phyloP scores from a whole-genome alignment of 2,329 filamentous ascomycete genomes.

The Lojkania enalia region DNA sequence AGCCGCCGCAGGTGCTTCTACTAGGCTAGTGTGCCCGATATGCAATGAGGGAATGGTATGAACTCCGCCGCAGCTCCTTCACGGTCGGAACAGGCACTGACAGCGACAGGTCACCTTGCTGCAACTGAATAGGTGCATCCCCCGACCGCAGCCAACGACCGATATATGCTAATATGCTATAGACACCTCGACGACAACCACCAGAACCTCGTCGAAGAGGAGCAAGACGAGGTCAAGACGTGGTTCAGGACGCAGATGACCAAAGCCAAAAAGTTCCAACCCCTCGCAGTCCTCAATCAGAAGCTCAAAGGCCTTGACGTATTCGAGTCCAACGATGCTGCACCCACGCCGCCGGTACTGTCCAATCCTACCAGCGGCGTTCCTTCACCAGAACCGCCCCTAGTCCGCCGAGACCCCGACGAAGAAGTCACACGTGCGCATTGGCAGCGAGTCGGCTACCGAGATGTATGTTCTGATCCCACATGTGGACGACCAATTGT shows the following conservation, averaged over 20 bases:
- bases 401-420: slow-evolving; percentile 69
- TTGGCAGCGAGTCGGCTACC: slow-evolving; percentile 77
- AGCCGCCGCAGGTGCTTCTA: slow-evolving; percentile 61
- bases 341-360: slow-evolving; percentile 40
- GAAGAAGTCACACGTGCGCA: slow-evolving; percentile 85
- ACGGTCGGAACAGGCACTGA: slow-evolving; percentile 25
- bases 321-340: slow-evolving; percentile 86
- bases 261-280: slow-evolving; percentile 91
- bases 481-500: slow-evolving; percentile 63
- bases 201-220: slow-evolving; percentile 82
- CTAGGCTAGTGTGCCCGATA: slow-evolving; percentile 88
- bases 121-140: slow-evolving; percentile 69
- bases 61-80: slow-evolving; percentile 16
- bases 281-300: slow-evolving; percentile 87
- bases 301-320: slow-evolving; percentile 91
- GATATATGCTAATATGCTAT: too few species aligned
- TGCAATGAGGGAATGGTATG: slow-evolving; percentile 95
- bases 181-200: slow-evolving; percentile 86
- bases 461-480: slow-evolving; percentile 85
- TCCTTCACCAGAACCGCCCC: slow-evolving; percentile 31
- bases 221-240: slow-evolving; percentile 92
- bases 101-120: slow-evolving; percentile 75
- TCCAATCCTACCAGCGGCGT: slow-evolving; percentile 37
- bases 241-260: slow-evolving; percentile 96
- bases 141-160: too few species aligned